phyloP scores from a whole-genome alignment of 768 basidiomycete species.

The Mycena filopes region DNA sequence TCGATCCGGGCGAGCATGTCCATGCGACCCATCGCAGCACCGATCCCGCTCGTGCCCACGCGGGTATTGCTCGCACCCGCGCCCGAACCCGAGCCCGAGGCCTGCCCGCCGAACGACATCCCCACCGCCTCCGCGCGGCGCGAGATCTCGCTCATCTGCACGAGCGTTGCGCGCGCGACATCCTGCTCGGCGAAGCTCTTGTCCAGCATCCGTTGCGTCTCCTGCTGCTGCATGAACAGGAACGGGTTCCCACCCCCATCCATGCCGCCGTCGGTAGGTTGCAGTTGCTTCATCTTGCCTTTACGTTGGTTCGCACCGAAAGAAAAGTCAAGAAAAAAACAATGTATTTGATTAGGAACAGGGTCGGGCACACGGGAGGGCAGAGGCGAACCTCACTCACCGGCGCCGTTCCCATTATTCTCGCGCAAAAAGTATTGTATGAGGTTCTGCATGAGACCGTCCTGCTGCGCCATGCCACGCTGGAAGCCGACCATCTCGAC shows the following conservation, averaged over 20 bases:
- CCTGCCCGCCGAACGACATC: conserved; percentile 35
- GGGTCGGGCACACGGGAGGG: conserved; percentile 21
- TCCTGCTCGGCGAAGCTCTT: conserved; percentile 61
- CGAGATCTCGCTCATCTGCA: conserved; percentile 84
- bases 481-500: conserved; percentile 80
- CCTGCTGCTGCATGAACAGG: conserved; percentile 68
- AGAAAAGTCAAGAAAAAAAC: conserved; percentile 18
- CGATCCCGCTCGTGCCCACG: conserved; percentile 35
- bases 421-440: conserved; percentile 86
- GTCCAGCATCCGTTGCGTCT: conserved; percentile 59
- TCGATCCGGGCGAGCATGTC: conserved; percentile 65
- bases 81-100: conserved; percentile 21
- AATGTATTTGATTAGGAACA: conserved; percentile 29
- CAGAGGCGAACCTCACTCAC: conserved; percentile 35
- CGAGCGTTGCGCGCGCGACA: conserved; percentile 74
- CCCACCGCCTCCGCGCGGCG: conserved; percentile 59
- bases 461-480: conserved; percentile 83
- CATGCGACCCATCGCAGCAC: conserved; percentile 43
- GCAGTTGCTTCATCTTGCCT: conserved; percentile 35
- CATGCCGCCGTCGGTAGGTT: conserved; percentile 9
- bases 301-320: conserved; percentile 14
- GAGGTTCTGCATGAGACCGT: conserved; percentile 82
- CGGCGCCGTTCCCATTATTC: conserved; percentile 47
- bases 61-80: conserved; percentile 14
- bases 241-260: conserved; percentile 41